phyloP scores from a whole-genome alignment of 2,329 filamentous ascomycete genomes.

The Nigrospora oryzae region DNA sequence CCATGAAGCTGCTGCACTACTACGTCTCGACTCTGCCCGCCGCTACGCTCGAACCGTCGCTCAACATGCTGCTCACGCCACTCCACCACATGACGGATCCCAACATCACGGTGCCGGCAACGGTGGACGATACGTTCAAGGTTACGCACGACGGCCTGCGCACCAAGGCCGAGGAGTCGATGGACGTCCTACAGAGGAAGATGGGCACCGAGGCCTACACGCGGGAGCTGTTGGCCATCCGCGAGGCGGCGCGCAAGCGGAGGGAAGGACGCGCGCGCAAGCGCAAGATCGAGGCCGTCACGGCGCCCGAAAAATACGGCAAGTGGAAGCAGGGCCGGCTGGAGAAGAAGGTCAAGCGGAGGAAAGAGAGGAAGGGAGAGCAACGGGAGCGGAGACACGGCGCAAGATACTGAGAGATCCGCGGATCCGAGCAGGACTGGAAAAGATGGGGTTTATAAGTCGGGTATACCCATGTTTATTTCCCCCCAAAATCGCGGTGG shows the following conservation, averaged over 20 bases:
- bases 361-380: conserved; percentile 69
- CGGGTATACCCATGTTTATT: no score
- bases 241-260: conserved; percentile 62
- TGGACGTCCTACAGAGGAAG: conserved; percentile 78
- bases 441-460: no score
- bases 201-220: conserved; percentile 76
- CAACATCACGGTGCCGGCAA: conserved; percentile 62
- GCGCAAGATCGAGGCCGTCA: conserved; percentile 81
- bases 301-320: conserved; percentile 70
- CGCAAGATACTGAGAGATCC: conserved; percentile 46
- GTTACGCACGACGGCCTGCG: conserved; percentile 63
- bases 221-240: conserved; percentile 62
- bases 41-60: conserved; percentile 49
- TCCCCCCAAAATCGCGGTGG: no score
- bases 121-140: conserved; percentile 62
- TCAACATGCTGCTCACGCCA: conserved; percentile 50
- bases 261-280: conserved; percentile 72
- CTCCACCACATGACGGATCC: conserved; percentile 81
- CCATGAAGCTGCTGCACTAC: conserved; percentile 65
- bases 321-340: conserved; percentile 75
- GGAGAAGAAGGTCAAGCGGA: conserved; percentile 74
- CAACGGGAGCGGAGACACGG: conserved; percentile 59
- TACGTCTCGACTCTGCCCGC: conserved; percentile 55
- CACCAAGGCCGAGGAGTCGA: conserved; percentile 63
- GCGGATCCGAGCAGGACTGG: no score